Base-by-base conservation (phyloP, 768 basidiomycete species). In the Phylloporus sp. region DNA sequence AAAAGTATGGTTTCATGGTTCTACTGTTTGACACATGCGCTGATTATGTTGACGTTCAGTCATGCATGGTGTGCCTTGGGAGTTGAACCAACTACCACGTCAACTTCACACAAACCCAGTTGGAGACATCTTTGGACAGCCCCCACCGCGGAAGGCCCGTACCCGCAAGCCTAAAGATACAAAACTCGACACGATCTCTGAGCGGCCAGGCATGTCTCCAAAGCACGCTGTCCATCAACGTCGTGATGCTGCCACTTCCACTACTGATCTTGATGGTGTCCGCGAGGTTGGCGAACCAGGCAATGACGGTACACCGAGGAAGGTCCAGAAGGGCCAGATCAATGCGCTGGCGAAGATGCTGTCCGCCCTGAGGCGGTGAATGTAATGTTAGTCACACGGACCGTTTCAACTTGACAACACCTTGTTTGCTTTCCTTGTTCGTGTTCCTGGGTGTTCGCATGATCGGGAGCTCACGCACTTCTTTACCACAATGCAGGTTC, bases 261-360 rank as follows among this genome's bases (percentile, higher is more conserved):
- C 85, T 46, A 85, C 84, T 32, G 88, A 90, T 63, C 79, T 89
- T 13, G 70, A 72, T 43, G 74, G 75, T 45, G 50, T 54, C 42
- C 55, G 64, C 9, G 64, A 65, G 42, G 44, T 41, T 18, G 46
- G 40, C 48, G 65, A 65, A 54, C 29, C 52, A 34, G 53, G 50
- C 40, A 49, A 47, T 39, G 77, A 79, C 29, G 74, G 76, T 44
- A 71, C 72, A 44, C 80, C 81, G 46, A 73, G 89, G 78, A 91
- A 88, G 73, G 86, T 89, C 63, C 85, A 91, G 74, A 92, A 86
- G 71, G 88, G 86, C 43, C 92, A 94, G 76, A 93, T 93, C 72
- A 85, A 85, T 62, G 81, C 89, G 36, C 76, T 95, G 61, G 91
- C 91, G 52, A 94, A 94, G 84, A 91, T 95, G 89, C 74, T 94